Conservation (phyloP, 148 eudicot species). For the Polygonum maritimum region DNA sequence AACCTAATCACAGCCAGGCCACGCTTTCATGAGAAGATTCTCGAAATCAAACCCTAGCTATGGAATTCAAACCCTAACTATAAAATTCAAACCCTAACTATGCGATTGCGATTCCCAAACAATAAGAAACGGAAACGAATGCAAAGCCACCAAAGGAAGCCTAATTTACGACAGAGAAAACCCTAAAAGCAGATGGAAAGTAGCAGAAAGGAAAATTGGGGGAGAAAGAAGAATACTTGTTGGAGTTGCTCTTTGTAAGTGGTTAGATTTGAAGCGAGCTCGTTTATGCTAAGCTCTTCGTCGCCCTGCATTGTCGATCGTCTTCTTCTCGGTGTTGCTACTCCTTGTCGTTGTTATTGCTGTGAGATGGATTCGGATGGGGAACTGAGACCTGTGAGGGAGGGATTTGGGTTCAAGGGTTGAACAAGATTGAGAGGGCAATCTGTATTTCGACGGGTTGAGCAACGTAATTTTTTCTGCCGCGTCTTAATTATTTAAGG, state of each 20-base stretch:
- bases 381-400: background rate
- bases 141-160: background rate
- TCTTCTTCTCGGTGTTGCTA: background rate
- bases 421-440: background rate
- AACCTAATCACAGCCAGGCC: background rate
- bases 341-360: background rate
- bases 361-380: conserved; percentile 2
- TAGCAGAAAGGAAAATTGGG: background rate
- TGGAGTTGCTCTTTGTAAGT: conserved; percentile 84
- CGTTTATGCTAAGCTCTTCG: conserved; percentile 69
- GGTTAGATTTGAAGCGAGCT: conserved; percentile 72
- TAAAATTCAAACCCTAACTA: background rate
- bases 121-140: background rate
- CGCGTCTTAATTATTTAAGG: too few species aligned
- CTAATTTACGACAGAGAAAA: background rate
- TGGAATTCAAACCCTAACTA: background rate
- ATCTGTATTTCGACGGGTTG: background rate
- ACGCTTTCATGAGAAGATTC: background rate
- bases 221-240: conserved; percentile 33
- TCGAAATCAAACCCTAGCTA: background rate
- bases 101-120: background rate
- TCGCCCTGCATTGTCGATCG: conserved; percentile 32
- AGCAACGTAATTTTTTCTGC: background rate
- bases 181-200: background rate
- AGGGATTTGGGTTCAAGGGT: background rate